These are phyloP conservation scores for Chlamydomonas sphaeroides DNA, from an alignment of 139 green algal species.

Conservation along the genomic window DNA sequence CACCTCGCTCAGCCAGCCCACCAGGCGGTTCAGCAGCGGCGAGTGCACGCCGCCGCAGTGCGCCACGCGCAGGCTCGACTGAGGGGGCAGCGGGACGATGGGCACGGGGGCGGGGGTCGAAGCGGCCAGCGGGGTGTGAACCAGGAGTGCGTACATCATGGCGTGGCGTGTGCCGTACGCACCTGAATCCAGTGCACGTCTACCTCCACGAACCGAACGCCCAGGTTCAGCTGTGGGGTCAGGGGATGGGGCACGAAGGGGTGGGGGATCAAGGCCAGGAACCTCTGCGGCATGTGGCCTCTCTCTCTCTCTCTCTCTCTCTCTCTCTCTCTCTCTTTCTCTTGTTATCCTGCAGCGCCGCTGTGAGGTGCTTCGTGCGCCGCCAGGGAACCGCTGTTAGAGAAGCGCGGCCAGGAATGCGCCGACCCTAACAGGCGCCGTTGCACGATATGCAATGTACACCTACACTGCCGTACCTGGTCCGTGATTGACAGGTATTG, in stretches of 20 bases:
- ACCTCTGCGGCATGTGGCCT: background rate
- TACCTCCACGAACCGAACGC: constrained; percentile 79
- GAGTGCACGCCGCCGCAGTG: constrained; percentile 83
- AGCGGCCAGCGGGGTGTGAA: too few relatives aligned
- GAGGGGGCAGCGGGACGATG: background rate
- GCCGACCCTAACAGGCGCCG: too few relatives aligned
- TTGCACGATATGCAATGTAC: too few relatives aligned
- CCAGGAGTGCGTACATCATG: too few relatives aligned
- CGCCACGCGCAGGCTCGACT: constrained; percentile 72
- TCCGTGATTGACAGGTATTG: constrained; percentile 80
- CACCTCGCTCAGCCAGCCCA: constrained; percentile 63
- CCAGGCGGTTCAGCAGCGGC: constrained; percentile 62
- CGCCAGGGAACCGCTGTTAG: too few relatives aligned
- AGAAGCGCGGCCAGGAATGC: too few relatives aligned
- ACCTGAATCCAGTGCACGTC: constrained; percentile 82
- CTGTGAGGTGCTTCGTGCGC: too few relatives aligned
- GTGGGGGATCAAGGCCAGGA: background rate
- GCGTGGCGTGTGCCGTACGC: too few relatives aligned
- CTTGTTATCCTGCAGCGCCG: too few relatives aligned
- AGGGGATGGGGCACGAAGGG: constrained; percentile 39
- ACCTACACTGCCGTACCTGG: too few relatives aligned
- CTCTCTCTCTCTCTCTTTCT: too few relatives aligned
- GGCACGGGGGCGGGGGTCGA: too few relatives aligned
- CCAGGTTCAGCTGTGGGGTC: constrained; percentile 81
- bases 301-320: background rate